These are phyloP conservation scores for Gossypioides kirkii DNA, from an alignment of 345 rosid genomes.

Conservation along the genomic window DNA sequence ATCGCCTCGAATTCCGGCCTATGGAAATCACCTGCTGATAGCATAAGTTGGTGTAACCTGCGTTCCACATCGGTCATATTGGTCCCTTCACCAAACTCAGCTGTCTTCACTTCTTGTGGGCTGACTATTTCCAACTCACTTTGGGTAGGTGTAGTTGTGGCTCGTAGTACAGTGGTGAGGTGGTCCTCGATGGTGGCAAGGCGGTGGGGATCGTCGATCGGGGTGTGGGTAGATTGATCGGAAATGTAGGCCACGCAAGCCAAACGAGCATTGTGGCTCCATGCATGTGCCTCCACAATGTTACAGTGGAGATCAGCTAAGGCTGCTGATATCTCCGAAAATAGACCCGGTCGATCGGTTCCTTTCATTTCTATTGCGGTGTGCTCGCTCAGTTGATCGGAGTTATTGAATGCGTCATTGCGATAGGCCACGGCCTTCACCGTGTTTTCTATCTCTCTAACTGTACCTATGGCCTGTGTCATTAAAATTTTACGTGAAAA, in stretches of 20 bases:
- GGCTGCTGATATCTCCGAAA: constrained; percentile 72
- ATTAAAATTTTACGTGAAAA: neutral
- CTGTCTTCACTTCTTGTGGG: constrained; percentile 35
- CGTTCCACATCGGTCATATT: constrained; percentile 48
- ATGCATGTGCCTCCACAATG: constrained; percentile 64
- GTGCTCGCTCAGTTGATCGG: constrained; percentile 34
- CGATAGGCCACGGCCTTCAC: constrained; percentile 15
- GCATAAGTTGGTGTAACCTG: constrained; percentile 67
- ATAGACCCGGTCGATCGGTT: constrained; percentile 62
- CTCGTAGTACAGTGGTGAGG: constrained; percentile 52
- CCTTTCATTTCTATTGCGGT: constrained; percentile 68
- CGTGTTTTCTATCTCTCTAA: constrained; percentile 36
- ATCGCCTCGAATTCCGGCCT: constrained; percentile 28
- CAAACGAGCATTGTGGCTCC: constrained; percentile 71
- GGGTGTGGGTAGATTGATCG: constrained; percentile 42
- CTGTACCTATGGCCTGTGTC: constrained; percentile 52
- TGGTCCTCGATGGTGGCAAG: constrained; percentile 57
- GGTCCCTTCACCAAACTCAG: constrained; percentile 39
- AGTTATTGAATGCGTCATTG: constrained; percentile 17
- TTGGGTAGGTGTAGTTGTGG: constrained; percentile 22
- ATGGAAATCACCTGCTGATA: constrained; percentile 62
- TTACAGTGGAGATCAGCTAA: constrained; percentile 58
- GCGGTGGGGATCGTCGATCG: constrained; percentile 54
- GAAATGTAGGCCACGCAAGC: constrained; percentile 66
- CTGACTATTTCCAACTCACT: constrained; percentile 23